phyloP scores from a whole-genome alignment of 1,284 basidiomycete genomes.

The Cutaneotrichosporon mucoides region DNA sequence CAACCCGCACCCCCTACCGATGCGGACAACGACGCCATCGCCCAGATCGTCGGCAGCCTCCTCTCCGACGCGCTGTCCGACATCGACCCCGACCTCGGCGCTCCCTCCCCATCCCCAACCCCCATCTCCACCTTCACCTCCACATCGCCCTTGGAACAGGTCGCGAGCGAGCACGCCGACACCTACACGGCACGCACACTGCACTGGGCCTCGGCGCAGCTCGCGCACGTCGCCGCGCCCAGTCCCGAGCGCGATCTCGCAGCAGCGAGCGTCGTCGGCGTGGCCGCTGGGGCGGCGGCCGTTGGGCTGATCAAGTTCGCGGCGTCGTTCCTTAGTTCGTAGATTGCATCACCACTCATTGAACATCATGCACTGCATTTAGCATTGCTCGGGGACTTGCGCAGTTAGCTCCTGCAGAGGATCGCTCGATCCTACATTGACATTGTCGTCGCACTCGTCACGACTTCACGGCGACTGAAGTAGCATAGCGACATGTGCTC shows the following conservation, averaged over 20 bases:
- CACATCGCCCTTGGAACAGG: slow-evolving; percentile 7
- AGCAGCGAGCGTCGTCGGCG: slow-evolving; percentile 20
- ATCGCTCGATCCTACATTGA: no score
- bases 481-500: no score
- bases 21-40: background rate
- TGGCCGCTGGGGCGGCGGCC: slow-evolving; percentile 8
- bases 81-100: background rate
- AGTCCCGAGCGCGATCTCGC: slow-evolving; percentile 29
- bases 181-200: slow-evolving; percentile 4
- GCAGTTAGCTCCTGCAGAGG: no score
- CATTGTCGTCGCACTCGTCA: no score
- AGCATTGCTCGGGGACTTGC: background rate
- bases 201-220: slow-evolving; percentile 13
- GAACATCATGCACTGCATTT: slow-evolving; percentile 1
- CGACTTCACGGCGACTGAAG: no score
- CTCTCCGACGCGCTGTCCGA: background rate
- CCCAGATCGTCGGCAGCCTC: background rate
- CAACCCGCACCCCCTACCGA: background rate
- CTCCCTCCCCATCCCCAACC: no score
- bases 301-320: slow-evolving; percentile 5
- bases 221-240: slow-evolving; percentile 23
- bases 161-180: background rate
- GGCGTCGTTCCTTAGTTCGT: background rate
- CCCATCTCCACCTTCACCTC: no score
- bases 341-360: slow-evolving; percentile 1